These are phyloP conservation scores for Lithospermum erythrorhizon DNA, from an alignment of 257 asterid genomes.

Conservation along the genomic window DNA sequence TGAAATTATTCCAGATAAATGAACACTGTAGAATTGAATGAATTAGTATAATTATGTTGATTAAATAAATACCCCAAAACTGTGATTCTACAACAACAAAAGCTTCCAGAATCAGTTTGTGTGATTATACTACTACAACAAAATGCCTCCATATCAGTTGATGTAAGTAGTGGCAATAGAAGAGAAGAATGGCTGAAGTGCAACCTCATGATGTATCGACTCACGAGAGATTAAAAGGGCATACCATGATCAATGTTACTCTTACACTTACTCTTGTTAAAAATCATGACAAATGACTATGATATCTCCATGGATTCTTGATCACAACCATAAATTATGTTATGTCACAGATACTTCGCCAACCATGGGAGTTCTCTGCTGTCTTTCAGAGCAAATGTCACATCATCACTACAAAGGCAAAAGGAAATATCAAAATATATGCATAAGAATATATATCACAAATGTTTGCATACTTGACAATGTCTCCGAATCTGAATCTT, in stretches of 20 bases:
- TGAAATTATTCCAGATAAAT: no score
- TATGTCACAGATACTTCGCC: slow-evolving; percentile 49
- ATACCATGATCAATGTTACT: no score
- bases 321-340: background rate
- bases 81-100: no score
- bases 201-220: background rate
- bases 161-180: background rate
- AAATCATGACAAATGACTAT: no score
- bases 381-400: slow-evolving; percentile 79
- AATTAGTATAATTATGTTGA: no score
- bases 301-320: background rate
- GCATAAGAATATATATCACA: background rate
- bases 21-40: no score
- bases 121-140: background rate
- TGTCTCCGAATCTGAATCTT: background rate
- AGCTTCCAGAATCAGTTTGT: no score
- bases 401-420: slow-evolving; percentile 69
- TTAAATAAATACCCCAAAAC: no score
- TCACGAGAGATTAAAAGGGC: no score
- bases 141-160: background rate
- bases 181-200: background rate
- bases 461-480: background rate
- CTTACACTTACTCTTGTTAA: no score
- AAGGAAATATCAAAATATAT: background rate
- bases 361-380: slow-evolving; percentile 87